Percentiles rank a stretch among this genome's conserved stretches.
Evolutionary conservation across 345 rosid genomes (phyloP).

Genomic region (Pelargonium nanum): DNA sequence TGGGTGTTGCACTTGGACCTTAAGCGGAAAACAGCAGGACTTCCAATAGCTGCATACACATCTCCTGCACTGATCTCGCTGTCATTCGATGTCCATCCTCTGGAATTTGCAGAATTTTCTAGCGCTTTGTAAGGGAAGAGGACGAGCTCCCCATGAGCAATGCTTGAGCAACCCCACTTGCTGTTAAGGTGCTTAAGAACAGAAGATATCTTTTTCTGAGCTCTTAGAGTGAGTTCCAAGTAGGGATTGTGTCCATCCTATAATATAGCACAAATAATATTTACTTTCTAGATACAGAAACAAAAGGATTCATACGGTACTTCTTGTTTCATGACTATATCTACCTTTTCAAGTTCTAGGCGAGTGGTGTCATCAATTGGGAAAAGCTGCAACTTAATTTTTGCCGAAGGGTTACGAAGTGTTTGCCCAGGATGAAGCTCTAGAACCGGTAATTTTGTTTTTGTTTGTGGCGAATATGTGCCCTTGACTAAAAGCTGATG

Average conservation of each 20-base stretch:
- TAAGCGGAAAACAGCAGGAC: conserved; percentile 67
- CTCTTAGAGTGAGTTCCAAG: conserved; percentile 72
- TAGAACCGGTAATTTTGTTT: conserved; percentile 11
- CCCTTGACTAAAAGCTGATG: conserved; percentile 6
- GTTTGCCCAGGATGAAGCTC: conserved; percentile 21
- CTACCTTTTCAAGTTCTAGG: conserved; percentile 62
- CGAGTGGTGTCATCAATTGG: conserved; percentile 62
- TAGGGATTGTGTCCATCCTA: conserved; percentile 86
- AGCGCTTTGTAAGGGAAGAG: conserved; percentile 42
- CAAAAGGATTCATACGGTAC: background rate
- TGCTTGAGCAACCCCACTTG: conserved; percentile 64
- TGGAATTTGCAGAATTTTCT: conserved; percentile 16
- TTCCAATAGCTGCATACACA: conserved; percentile 49
- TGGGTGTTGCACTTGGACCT: conserved; percentile 33
- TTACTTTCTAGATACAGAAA: background rate
- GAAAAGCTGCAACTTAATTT: conserved; percentile 82
- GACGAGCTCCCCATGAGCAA: conserved; percentile 50
- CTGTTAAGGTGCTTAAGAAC: conserved; percentile 54
- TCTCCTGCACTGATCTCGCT: conserved; percentile 35
- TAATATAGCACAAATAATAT: conserved; percentile 1
- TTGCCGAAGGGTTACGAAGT: conserved; percentile 20
- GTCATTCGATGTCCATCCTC: conserved; percentile 47
- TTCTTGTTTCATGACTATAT: conserved; percentile 2
- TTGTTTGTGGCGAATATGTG: conserved; percentile 10
- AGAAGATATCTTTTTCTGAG: conserved; percentile 59